Evolutionary conservation across 495 filamentous ascomycete species (phyloP).

Genomic region (Xylaria telfairii): DNA sequence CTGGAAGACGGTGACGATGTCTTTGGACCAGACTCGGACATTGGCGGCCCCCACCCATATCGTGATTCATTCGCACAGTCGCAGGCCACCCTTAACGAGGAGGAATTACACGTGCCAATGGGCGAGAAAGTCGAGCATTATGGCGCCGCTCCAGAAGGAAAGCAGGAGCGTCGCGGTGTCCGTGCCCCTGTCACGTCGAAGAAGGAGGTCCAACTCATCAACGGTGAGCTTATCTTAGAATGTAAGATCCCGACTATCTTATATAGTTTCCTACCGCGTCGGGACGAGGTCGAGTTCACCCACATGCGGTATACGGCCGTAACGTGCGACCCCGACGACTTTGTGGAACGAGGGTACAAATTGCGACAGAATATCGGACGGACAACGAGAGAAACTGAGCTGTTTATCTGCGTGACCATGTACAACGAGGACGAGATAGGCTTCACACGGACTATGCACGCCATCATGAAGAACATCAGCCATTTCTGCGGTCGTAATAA

Average conservation of each 20-base stretch:
- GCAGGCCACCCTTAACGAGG: constrained; percentile 51
- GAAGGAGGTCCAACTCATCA: constrained; percentile 94
- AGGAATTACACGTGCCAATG: constrained; percentile 43
- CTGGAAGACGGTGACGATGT: constrained; percentile 61
- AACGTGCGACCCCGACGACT: constrained; percentile 97
- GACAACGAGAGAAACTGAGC: constrained; percentile 90
- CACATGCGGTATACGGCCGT: constrained; percentile 99
- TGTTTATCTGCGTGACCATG: constrained; percentile 99
- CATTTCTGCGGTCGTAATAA: constrained; percentile 94
- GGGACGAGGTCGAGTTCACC: constrained; percentile 95
- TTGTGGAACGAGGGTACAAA: constrained; percentile 85
- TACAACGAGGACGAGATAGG: constrained; percentile 98
- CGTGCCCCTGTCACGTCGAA: constrained; percentile 86
- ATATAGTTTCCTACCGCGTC: constrained; percentile 89
- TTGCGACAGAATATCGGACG: constrained; percentile 91
- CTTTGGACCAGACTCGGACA: constrained; percentile 69
- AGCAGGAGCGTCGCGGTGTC: constrained; percentile 83
- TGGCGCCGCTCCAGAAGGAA: constrained; percentile 83
- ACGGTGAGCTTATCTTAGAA: constrained; percentile 95
- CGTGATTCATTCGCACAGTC: constrained; percentile 71
- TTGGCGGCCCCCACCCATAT: constrained; percentile 46
- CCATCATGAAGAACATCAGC: constrained; percentile 95
- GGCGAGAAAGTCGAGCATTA: constrained; percentile 72
- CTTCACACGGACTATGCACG: constrained; percentile 98
- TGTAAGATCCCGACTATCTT: constrained; percentile 99